phyloP scores from a whole-genome alignment of 345 rosid species.

The Anastatica hierochuntica region DNA sequence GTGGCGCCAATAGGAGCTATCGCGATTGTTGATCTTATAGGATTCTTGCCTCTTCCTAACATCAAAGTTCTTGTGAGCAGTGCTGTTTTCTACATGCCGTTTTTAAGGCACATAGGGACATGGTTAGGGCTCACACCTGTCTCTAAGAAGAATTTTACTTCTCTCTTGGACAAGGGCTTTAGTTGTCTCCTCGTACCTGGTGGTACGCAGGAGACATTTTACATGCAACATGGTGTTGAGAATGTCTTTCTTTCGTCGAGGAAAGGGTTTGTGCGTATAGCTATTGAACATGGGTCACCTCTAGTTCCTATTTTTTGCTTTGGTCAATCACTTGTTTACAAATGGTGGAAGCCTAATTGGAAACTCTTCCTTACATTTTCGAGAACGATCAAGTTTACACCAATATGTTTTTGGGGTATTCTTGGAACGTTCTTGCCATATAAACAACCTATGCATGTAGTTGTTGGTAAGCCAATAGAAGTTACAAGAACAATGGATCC shows the following conservation, averaged over 20 bases:
- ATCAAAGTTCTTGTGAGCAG: slow-evolving; percentile 79
- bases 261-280: slow-evolving; percentile 79
- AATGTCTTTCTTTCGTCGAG: slow-evolving; percentile 49
- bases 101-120: slow-evolving; percentile 90
- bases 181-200: slow-evolving; percentile 87
- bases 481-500: slow-evolving; percentile 54
- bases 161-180: slow-evolving; percentile 58
- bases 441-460: slow-evolving; percentile 68
- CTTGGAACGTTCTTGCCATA: slow-evolving; percentile 69
- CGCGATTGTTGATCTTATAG: slow-evolving; percentile 57
- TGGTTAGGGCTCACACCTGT: slow-evolving; percentile 88
- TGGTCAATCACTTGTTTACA: slow-evolving; percentile 71
- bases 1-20: slow-evolving; percentile 74
- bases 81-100: slow-evolving; percentile 79
- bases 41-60: slow-evolving; percentile 81
- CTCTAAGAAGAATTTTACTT: slow-evolving; percentile 55
- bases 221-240: slow-evolving; percentile 66
- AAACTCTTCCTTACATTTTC: slow-evolving; percentile 44
- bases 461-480: slow-evolving; percentile 79
- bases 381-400: slow-evolving; percentile 73
- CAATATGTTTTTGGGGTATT: slow-evolving; percentile 78
- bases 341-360: slow-evolving; percentile 92
- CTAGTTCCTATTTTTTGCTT: slow-evolving; percentile 92
- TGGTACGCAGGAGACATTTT: slow-evolving; percentile 77
- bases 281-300: slow-evolving; percentile 67